Percentiles rank a stretch among this genome's conserved stretches.
These are phyloP conservation scores for Lactarius pseudohatsudake DNA, from an alignment of 768 basidiomycete species.

Conservation along the genomic window DNA sequence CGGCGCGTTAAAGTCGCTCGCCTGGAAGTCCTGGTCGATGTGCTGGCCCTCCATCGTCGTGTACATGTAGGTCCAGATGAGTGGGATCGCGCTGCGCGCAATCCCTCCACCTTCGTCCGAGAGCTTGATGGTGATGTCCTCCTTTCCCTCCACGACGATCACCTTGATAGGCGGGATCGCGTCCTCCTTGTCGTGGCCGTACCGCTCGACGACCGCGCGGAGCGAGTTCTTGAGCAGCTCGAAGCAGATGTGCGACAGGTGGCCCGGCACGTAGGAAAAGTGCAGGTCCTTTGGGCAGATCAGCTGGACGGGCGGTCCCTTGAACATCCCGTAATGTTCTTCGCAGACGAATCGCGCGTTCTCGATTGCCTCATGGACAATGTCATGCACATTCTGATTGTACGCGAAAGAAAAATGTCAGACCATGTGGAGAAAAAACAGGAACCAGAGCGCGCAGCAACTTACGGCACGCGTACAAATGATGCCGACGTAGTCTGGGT, in stretches of 20 bases:
- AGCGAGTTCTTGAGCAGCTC: slow-evolving; percentile 98
- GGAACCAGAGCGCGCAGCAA: slow-evolving; percentile 20
- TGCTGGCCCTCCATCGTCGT: slow-evolving; percentile 76
- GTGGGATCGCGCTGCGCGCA: slow-evolving; percentile 79
- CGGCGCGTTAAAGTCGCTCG: slow-evolving; percentile 91
- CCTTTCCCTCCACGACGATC: slow-evolving; percentile 94
- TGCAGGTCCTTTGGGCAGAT: slow-evolving; percentile 85
- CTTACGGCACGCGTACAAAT: slow-evolving; percentile 90
- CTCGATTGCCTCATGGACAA: slow-evolving; percentile 97
- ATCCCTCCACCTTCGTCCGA: slow-evolving; percentile 97
- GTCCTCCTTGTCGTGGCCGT: slow-evolving; percentile 77
- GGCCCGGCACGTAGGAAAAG: slow-evolving; percentile 95
- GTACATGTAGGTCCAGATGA: slow-evolving; percentile 99
- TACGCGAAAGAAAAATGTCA: slow-evolving; percentile 12
- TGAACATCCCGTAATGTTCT: slow-evolving; percentile 93
- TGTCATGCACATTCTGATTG: slow-evolving; percentile 85
- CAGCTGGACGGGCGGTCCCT: slow-evolving; percentile 92
- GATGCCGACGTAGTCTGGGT: slow-evolving; percentile 93
- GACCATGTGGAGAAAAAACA: slow-evolving; percentile 4
- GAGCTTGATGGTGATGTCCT: slow-evolving; percentile 99
- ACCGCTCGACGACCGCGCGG: slow-evolving; percentile 92
- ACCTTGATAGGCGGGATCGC: slow-evolving; percentile 90
- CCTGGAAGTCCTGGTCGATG: slow-evolving; percentile 76
- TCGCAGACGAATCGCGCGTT: slow-evolving; percentile 95
- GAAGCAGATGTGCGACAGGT: slow-evolving; percentile 95